Base-by-base conservation (phyloP, 2,329 filamentous ascomycete genomes). In the Botrytis fragariae region DNA sequence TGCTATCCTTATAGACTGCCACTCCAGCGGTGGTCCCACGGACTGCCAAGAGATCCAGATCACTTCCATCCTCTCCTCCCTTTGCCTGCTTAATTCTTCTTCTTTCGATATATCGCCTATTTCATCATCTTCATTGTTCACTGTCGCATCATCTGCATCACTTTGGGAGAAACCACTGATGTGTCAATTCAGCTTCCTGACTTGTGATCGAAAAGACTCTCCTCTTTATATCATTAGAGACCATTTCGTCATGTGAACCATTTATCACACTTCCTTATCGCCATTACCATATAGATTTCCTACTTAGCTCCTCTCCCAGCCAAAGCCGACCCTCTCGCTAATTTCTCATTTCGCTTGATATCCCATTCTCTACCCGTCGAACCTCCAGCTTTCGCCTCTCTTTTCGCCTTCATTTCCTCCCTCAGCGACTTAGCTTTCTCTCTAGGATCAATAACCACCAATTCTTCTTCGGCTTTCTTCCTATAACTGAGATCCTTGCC, bases 401-500 rank as follows among this genome's bases (percentile, higher is more conserved):
- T 86, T 76, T 88, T 86, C 18, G 87, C 87, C 77, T 85, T 89
- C 80, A 88, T 89, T 79, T 89, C 88, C 74, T 91, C 88, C 80
- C 89, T 87, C 57, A 97, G 85, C 57, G 91, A 91, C 80, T 89
- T 90, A 62, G 92, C 92, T 81, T 93, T 94, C 81, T 95, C 93
- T 73, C 93, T 86, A 1, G 95, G 95, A 84, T 99, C 96, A 82
- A 98, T 98, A 4, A 98, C 94, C 63, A 97, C 89, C 61, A 97
- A 82, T 79, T 98, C 93, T 73, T 98, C 94, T 79, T 96, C 94
- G 71, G 95, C 95, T 82, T 96, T 95, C 83, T 90, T 91, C 80
- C 95, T 93, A 87, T 96, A 97, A 70, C 89, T 93, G 71, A 98
- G 83, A 82, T 98, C 90, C 81, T 98, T 98, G 32, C 96, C 96